phyloP scores from a whole-genome alignment of 2,329 filamentous ascomycete genomes.

The Cladosporium velox region DNA sequence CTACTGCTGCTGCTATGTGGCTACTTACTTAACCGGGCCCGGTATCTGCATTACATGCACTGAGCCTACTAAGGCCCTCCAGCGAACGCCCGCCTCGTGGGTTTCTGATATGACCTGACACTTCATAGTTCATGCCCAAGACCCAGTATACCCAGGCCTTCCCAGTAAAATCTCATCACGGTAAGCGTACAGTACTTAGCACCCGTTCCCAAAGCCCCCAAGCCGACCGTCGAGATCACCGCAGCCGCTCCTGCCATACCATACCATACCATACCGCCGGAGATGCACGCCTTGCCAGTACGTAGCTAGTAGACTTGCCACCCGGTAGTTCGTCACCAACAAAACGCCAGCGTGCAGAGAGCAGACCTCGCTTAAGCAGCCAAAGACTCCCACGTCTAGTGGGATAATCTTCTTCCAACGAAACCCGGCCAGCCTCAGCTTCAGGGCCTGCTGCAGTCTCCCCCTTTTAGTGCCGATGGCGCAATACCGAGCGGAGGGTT shows the following conservation, averaged over 20 bases:
- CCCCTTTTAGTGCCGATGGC: neutral
- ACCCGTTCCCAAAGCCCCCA: neutral
- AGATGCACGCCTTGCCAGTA: neutral
- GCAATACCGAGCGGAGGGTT: neutral
- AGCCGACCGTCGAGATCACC: neutral
- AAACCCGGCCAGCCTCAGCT: neutral
- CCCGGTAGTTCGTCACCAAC: neutral
- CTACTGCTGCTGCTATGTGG: neutral
- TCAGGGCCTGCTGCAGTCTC: neutral
- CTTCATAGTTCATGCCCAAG: neutral
- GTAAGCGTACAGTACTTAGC: neutral
- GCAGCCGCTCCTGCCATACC: neutral
- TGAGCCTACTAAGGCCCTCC: no score
- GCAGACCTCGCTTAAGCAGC: neutral
- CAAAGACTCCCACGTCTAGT: neutral
- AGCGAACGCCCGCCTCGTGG: neutral
- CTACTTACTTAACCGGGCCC: neutral
- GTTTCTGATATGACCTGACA: neutral
- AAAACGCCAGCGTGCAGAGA: neutral
- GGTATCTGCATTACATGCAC: neutral
- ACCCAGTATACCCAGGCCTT: neutral
- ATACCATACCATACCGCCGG: neutral
- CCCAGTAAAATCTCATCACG: neutral
- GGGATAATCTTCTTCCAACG: neutral
- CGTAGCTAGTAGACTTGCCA: neutral